These are phyloP conservation scores for Begonia peltatifolia DNA, from an alignment of 306 rosid genomes.

Conservation along the genomic window DNA sequence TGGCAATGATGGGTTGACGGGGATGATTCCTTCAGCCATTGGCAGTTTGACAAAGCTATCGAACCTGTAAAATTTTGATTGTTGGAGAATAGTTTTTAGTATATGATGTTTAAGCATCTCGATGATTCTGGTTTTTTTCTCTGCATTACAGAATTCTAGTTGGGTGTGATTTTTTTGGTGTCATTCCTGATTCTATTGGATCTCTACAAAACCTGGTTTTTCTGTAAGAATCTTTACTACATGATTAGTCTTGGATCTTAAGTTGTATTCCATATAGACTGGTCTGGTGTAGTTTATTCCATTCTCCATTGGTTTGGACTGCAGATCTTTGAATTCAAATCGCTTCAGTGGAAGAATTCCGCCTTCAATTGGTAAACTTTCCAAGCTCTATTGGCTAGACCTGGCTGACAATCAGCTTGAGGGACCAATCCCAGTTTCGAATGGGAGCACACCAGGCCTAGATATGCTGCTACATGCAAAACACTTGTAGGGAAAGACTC, in stretches of 20 bases:
- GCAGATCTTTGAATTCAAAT: constrained; percentile 26
- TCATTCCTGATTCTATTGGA: constrained; percentile 54
- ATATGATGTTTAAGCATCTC: too few relatives aligned
- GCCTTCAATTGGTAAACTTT: constrained; percentile 19
- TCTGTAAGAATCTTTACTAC: constrained; percentile 32
- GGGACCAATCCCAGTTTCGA: constrained; percentile 21
- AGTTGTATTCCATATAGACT: neutral
- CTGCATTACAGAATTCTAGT: constrained; percentile 32
- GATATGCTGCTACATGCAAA: constrained; percentile 14
- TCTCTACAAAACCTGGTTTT: constrained; percentile 27
- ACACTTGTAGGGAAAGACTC: constrained; percentile 26
- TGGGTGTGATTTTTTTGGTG: constrained; percentile 45
- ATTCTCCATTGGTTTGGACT: neutral
- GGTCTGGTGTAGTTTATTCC: too few relatives aligned
- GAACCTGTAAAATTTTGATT: constrained; percentile 23
- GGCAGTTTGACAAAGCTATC: constrained; percentile 38
- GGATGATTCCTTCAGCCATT: constrained; percentile 31
- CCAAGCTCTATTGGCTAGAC: constrained; percentile 27
- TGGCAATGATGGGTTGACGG: constrained; percentile 28
- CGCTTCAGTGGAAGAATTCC: constrained; percentile 17
- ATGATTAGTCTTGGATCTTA: neutral
- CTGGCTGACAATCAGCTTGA: constrained; percentile 21
- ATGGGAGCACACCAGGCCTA: constrained; percentile 11
- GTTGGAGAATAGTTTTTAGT: too few relatives aligned
- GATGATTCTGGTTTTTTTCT: neutral